Evolutionary conservation across 805 yeast genomes (phyloP).

Genomic region (Wickerhamiella musiphila): DNA sequence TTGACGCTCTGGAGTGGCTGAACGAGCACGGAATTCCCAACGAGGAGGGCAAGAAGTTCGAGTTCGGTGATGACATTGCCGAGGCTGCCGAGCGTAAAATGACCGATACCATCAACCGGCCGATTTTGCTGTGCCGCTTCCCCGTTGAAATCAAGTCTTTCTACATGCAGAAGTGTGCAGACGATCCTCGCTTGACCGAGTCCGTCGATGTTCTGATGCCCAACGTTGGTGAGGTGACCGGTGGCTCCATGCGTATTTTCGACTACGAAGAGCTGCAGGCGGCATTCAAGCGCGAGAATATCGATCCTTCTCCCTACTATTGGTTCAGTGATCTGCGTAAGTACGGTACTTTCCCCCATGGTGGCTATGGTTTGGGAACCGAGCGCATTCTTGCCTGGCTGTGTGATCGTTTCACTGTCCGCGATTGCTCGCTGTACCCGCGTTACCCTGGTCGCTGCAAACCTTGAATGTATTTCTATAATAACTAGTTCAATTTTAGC

Average conservation of each 20-base stretch:
- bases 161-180: constrained; percentile 87
- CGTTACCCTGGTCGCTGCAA: constrained; percentile 96
- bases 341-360: constrained; percentile 97
- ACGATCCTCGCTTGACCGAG: constrained; percentile 90
- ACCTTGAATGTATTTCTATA: constrained; percentile 56
- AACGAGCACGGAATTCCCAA: constrained; percentile 86
- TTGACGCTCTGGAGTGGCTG: constrained; percentile 87
- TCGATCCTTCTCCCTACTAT: constrained; percentile 69
- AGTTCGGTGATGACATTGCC: constrained; percentile 97
- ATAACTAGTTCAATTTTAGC: no score
- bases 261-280: constrained; percentile 66
- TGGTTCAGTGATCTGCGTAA: constrained; percentile 93
- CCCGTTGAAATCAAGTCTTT: constrained; percentile 95
- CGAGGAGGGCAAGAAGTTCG: constrained; percentile 85
- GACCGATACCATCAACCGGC: constrained; percentile 89
- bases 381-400: constrained; percentile 98
- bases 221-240: constrained; percentile 95
- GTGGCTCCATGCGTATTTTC: constrained; percentile 96
- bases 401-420: constrained; percentile 92
- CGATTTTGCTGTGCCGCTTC: constrained; percentile 83
- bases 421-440: constrained; percentile 96
- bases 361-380: constrained; percentile 97
- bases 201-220: constrained; percentile 98
- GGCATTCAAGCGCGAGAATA: constrained; percentile 86
- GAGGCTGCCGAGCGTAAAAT: constrained; percentile 99